Conservation (phyloP, 257 asterid species). For the Coffea canephora region DNA sequence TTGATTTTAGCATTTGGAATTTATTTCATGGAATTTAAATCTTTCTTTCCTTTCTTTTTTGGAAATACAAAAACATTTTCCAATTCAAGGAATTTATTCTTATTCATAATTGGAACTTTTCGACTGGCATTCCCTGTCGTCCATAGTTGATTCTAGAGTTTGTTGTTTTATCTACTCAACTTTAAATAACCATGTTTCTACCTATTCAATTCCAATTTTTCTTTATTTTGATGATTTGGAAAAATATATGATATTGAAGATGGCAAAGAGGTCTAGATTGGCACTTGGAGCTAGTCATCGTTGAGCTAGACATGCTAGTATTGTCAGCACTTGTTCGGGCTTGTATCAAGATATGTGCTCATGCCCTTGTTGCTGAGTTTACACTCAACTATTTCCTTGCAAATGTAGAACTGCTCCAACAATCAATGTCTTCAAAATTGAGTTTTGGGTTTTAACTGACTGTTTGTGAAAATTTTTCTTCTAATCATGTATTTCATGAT, state of each 20-base stretch:
- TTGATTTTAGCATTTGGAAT: too few species aligned
- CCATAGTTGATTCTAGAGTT: too few species aligned
- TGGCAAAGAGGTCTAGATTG: neutral
- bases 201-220: neutral
- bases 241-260: neutral
- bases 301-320: neutral
- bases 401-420: too few species aligned
- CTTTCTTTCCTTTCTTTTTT: too few species aligned
- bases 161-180: too few species aligned
- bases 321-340: neutral
- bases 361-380: neutral
- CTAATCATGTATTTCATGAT: neutral
- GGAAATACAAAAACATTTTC: too few species aligned
- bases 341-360: neutral
- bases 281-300: neutral
- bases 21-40: too few species aligned
- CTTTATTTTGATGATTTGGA: neutral
- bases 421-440: too few species aligned
- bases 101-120: too few species aligned
- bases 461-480: neutral
- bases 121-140: too few species aligned
- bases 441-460: too few species aligned
- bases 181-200: neutral
- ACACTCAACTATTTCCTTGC: neutral
- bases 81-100: too few species aligned